These are phyloP conservation scores for Suillus lakei DNA, from an alignment of 768 basidiomycete species.

Conservation along the genomic window DNA sequence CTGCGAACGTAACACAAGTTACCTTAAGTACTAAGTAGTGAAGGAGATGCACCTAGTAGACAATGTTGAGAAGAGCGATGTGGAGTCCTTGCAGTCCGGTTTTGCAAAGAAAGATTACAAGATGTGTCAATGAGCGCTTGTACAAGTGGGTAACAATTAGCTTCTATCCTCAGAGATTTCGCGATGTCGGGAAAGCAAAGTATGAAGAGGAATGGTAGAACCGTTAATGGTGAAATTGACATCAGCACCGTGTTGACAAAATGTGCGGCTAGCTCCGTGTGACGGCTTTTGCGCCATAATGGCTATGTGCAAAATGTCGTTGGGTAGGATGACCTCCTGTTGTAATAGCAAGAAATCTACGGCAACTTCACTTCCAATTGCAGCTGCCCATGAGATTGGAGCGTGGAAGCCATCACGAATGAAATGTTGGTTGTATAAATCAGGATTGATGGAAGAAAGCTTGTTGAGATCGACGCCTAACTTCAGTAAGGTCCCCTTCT, in stretches of 20 bases:
- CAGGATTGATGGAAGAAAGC: neutral
- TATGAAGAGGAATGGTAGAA: neutral
- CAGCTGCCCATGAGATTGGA: neutral
- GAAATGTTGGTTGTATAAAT: neutral
- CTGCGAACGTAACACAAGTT: no score
- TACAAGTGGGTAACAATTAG: neutral
- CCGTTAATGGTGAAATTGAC: neutral
- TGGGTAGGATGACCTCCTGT: neutral
- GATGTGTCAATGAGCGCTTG: neutral
- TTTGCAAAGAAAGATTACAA: neutral
- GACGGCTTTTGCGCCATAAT: fast-evolving
- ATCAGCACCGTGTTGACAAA: neutral
- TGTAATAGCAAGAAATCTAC: neutral
- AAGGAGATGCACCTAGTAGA: no score
- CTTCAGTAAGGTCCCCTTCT: neutral
- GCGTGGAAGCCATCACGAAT: neutral
- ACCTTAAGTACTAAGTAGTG: no score
- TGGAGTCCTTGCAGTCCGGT: neutral
- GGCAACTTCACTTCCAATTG: neutral
- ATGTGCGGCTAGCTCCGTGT: neutral
- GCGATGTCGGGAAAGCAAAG: neutral
- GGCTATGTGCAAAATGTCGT: neutral
- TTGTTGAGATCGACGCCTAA: neutral
- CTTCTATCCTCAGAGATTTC: no score
- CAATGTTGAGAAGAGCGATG: conserved; percentile 1